A percentile compares a stretch with the other conserved stretches of the same genome.
phyloP scores from a whole-genome alignment of 805 yeast genomes.

The Komagataella pastoris region DNA sequence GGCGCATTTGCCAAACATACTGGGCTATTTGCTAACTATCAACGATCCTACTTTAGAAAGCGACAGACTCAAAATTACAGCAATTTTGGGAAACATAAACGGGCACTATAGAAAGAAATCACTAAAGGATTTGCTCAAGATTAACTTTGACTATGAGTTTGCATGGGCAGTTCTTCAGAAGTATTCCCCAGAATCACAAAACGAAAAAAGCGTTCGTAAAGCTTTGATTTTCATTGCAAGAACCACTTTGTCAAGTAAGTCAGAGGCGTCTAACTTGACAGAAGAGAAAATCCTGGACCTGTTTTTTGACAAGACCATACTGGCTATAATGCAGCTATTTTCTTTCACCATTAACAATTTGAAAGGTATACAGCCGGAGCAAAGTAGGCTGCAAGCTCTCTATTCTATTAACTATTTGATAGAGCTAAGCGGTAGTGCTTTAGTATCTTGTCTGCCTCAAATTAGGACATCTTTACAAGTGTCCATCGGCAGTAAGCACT shows the following conservation, averaged over 20 bases:
- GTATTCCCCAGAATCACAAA: constrained; percentile 16
- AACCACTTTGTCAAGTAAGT: constrained; percentile 5
- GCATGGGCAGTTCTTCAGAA: constrained; percentile 31
- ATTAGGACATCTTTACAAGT: constrained; percentile 78
- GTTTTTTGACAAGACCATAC: constrained; percentile 28
- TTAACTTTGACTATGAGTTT: constrained; percentile 12
- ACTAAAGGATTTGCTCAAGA: constrained; percentile 21
- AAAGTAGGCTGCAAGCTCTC: constrained; percentile 59
- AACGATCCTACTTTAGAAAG: constrained; percentile 11
- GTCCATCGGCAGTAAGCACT: constrained; percentile 47
- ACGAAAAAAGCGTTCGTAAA: constrained; percentile 21
- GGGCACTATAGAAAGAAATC: constrained; percentile 26
- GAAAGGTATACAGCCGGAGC: constrained; percentile 56
- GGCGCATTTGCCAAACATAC: constrained; percentile 33
- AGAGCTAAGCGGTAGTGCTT: constrained; percentile 32
- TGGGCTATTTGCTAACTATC: constrained; percentile 46
- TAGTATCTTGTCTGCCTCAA: constrained; percentile 68
- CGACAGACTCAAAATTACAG: constrained; percentile 29
- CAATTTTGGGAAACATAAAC: constrained; percentile 37
- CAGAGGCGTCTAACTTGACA: background rate
- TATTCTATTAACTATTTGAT: constrained; percentile 63
- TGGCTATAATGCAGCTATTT: constrained; percentile 68
- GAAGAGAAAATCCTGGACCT: constrained; percentile 9
- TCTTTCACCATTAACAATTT: constrained; percentile 69
- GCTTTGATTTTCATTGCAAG: constrained; percentile 23